phyloP scores from a whole-genome alignment of 139 green algal genomes.

The Picochlorum costavermella region DNA sequence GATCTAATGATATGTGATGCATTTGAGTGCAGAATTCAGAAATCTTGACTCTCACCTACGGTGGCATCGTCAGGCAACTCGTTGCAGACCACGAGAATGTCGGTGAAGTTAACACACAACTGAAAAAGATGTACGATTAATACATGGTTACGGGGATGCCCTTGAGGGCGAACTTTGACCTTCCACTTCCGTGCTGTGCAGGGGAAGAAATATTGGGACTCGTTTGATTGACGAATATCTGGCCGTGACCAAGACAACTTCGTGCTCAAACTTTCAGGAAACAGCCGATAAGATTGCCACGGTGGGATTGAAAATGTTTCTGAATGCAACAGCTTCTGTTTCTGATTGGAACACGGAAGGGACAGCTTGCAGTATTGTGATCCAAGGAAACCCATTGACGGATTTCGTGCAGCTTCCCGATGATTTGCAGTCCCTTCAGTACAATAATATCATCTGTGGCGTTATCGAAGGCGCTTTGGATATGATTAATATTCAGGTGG shows the following conservation, averaged over 20 bases:
- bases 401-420: slow-evolving; percentile 97
- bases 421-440: slow-evolving; percentile 63
- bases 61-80: slow-evolving; percentile 91
- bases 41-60: slow-evolving; percentile 95
- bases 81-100: slow-evolving; percentile 88
- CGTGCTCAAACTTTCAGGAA: slow-evolving; percentile 75
- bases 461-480: slow-evolving; percentile 84
- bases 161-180: not conserved
- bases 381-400: slow-evolving; percentile 87
- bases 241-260: slow-evolving; percentile 62
- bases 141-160: not conserved
- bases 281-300: slow-evolving; percentile 71
- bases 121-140: slow-evolving; percentile 78
- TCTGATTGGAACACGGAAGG: slow-evolving; percentile 75
- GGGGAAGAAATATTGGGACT: slow-evolving; percentile 90
- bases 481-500: slow-evolving; percentile 82
- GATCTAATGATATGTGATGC: not conserved
- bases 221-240: slow-evolving; percentile 94
- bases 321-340: slow-evolving; percentile 66
- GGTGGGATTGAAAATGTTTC: slow-evolving; percentile 79
- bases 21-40: slow-evolving; percentile 71
- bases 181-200: slow-evolving; percentile 19
- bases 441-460: slow-evolving; percentile 86
- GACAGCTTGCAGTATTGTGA: slow-evolving; percentile 76
- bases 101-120: slow-evolving; percentile 92